Evolutionary conservation across 768 basidiomycete genomes (phyloP).

Genomic region (Rhodotorula paludigena): DNA sequence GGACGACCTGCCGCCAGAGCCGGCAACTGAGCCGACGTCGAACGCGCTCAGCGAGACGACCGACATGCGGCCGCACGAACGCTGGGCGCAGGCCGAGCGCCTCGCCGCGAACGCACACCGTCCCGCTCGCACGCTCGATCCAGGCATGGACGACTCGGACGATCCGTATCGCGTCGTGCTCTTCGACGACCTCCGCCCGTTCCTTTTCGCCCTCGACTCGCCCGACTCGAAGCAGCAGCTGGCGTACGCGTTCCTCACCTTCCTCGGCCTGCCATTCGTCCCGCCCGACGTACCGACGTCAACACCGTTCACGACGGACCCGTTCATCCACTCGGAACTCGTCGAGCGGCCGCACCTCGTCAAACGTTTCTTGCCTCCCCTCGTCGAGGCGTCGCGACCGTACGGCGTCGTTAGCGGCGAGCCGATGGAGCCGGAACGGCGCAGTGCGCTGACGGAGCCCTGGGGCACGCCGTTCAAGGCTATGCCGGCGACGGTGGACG

Average conservation of each 20-base stretch:
- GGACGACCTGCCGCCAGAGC: slow-evolving; percentile 10
- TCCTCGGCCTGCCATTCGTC: slow-evolving; percentile 47
- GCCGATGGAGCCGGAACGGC: slow-evolving; percentile 46
- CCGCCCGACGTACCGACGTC: slow-evolving; percentile 47
- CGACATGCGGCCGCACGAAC: slow-evolving; percentile 41
- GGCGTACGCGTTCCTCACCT: slow-evolving; percentile 48
- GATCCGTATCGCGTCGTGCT: slow-evolving; percentile 49
- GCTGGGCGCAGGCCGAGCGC: slow-evolving; percentile 45
- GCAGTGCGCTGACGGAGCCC: slow-evolving; percentile 36
- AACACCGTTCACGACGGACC: slow-evolving; percentile 45
- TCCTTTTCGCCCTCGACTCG: slow-evolving; percentile 46
- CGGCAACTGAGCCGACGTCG: neutral
- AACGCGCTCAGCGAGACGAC: neutral
- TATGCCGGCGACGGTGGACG: slow-evolving; percentile 41
- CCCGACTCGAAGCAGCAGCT: slow-evolving; percentile 45
- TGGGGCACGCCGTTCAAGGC: slow-evolving; percentile 44
- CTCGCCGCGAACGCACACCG: slow-evolving; percentile 18
- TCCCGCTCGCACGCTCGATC: slow-evolving; percentile 43
- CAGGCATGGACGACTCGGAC: slow-evolving; percentile 45
- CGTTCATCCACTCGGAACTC: slow-evolving; percentile 44
- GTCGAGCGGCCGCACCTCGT: slow-evolving; percentile 24
- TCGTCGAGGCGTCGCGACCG: neutral
- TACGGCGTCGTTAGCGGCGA: slow-evolving; percentile 46
- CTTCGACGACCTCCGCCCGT: slow-evolving; percentile 47
- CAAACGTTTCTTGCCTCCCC: slow-evolving; percentile 36